Conservation (phyloP, 371 early-diverging fungal species). For the Mortierella sp. region DNA sequence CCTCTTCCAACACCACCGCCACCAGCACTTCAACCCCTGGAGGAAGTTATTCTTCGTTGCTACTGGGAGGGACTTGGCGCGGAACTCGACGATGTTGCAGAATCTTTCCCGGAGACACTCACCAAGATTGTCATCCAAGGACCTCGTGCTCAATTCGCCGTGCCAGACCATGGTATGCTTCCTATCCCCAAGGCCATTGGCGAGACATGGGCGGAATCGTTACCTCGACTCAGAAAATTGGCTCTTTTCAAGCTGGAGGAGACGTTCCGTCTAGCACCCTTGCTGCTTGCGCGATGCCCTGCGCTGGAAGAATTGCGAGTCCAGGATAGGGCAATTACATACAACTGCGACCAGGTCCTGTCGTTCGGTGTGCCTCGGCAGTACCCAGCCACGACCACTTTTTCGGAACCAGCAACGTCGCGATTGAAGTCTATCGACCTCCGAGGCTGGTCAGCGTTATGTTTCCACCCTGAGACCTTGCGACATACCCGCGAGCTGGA, state of each 20-base stretch:
- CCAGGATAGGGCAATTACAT: not conserved
- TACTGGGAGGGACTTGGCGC: not conserved
- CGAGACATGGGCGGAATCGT: not conserved
- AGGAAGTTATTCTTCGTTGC: conserved; percentile 2
- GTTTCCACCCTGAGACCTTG: conserved; percentile 14
- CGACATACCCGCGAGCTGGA: conserved; percentile 10
- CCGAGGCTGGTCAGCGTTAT: conserved; percentile 20
- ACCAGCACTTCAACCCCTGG: not conserved
- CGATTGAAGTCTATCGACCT: conserved; percentile 4
- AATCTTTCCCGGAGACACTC: conserved; percentile 13
- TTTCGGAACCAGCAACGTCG: not conserved
- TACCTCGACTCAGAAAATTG: conserved; percentile 1
- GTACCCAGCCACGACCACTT: not conserved
- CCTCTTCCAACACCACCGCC: not conserved
- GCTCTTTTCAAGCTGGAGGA: conserved; percentile 6
- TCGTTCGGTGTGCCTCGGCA: not conserved
- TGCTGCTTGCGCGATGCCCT: not conserved
- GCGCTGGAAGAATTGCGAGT: conserved; percentile 3
- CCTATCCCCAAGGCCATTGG: not conserved
- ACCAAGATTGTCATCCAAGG: not conserved
- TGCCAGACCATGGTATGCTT: not conserved
- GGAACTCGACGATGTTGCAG: conserved; percentile 6
- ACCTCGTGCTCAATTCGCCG: not conserved
- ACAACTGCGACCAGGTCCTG: conserved; percentile 1
- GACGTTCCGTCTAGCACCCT: conserved; percentile 1